Evolutionary conservation across 257 asterid genomes (phyloP), one percentile per base, ranked within the genome.

Genomic region (Primulina eburnea): DNA sequence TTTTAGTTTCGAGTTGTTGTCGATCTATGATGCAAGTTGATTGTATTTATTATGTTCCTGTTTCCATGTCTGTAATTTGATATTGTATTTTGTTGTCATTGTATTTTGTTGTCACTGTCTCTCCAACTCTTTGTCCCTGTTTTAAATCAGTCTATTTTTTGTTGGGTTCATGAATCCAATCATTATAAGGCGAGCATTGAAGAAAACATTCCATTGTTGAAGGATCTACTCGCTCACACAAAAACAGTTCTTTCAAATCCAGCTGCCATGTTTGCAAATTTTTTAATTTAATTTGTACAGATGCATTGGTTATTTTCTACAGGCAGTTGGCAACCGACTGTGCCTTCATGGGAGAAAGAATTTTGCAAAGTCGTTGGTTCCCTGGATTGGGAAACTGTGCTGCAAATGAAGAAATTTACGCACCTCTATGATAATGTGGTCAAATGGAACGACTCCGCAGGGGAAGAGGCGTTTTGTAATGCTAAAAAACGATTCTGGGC

Each of bases 401-500:
- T 88, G 74, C 80, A 86, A 57, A 73, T 66, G 82, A 87, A 89
- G 85, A 83, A 75, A 73, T 84, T 74, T 66, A 59, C 52, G 3
- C 79, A 82, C 81, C 82, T 89, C 16, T 89, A 84, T 12, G 88
- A 82, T 11, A 77, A 87, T 21, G 85, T 90, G 76, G 28, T 79
- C 17, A 77, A 79, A 11, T 90, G 97, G 97, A 68, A 90, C 18
- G 96, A 85, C 81, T 90, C 92, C 16, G 96, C 94, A 11, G 95
- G 85, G 28, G 81, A 85, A 76, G 95, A 87, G 67, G 95, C 95
- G 4, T 85, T 90, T 68, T 66, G 58, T 21, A 79, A 75, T 33
- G 96, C 96, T 4, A 90, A 89, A 78, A 81, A 71, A 29, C 84
- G 91, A n/a, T 90, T 81, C 79, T 89, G 88, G 88, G 87, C 92